A percentile compares a stretch with the other conserved stretches of the same genome.
Evolutionary conservation across 306 rosid species (phyloP).

Genomic region (Fragaria nilgerrensis): DNA sequence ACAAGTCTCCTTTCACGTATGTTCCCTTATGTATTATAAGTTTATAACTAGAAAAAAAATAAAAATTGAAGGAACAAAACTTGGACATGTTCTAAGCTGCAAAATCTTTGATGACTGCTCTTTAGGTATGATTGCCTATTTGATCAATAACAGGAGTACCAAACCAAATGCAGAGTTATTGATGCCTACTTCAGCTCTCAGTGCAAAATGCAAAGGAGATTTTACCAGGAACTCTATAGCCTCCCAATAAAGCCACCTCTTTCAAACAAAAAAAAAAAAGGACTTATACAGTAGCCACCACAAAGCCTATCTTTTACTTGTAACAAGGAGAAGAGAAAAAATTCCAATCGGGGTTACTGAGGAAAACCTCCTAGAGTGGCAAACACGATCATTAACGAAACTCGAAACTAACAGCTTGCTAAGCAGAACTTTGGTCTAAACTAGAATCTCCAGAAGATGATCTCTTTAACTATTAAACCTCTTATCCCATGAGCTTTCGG

Average conservation of each 20-base stretch:
- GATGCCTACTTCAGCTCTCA: background rate
- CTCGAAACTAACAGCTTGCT: background rate
- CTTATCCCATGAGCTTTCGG: background rate
- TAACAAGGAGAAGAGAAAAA: background rate
- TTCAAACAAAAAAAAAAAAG: background rate
- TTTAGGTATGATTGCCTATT: background rate
- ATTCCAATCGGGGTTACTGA: background rate
- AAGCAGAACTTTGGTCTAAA: background rate
- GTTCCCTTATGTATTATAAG: background rate
- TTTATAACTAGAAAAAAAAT: background rate
- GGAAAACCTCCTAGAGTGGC: background rate
- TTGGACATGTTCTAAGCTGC: background rate
- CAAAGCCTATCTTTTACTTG: background rate
- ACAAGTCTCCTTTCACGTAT: background rate
- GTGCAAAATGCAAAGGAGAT: background rate
- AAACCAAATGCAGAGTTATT: background rate
- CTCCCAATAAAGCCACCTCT: background rate
- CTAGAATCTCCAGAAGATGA: background rate
- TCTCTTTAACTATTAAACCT: background rate
- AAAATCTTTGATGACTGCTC: constrained; percentile 1
- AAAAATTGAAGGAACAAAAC: background rate
- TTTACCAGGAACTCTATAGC: background rate
- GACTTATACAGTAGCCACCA: background rate
- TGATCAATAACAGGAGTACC: background rate
- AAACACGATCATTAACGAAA: background rate